Conservation (phyloP, 495 filamentous ascomycete species). For the Podospora pseudopauciseta region DNA sequence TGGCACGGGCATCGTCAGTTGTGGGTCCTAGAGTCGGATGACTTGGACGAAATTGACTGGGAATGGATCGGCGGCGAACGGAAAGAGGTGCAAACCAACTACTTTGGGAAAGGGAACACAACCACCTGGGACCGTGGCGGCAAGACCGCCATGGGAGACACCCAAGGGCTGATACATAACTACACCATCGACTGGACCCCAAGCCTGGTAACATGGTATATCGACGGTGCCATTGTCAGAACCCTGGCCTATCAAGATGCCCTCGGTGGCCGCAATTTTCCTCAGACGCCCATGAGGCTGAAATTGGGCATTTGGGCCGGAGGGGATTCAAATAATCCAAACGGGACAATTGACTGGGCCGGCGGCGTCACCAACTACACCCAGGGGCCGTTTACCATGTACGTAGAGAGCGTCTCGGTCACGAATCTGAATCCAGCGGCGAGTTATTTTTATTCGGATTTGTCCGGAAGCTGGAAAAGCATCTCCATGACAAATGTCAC, state of each 20-base stretch:
- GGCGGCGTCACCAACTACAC: constrained; percentile 71
- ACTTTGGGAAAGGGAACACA: constrained; percentile 87
- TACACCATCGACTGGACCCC: constrained; percentile 84
- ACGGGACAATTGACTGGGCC: constrained; percentile 83
- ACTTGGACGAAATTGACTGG: constrained; percentile 92
- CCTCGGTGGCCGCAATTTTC: constrained; percentile 63
- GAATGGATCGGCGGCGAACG: constrained; percentile 65
- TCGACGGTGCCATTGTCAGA: constrained; percentile 66
- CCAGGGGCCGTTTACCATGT: constrained; percentile 76
- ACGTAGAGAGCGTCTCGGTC: constrained; percentile 64
- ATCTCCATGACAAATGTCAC: constrained; percentile 40
- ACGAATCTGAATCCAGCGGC: constrained; percentile 67
- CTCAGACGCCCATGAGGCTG: constrained; percentile 80
- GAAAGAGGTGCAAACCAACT: constrained; percentile 77
- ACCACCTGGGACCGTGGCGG: constrained; percentile 67
- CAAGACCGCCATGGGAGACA: constrained; percentile 54
- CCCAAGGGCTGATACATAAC: constrained; percentile 65
- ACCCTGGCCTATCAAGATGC: constrained; percentile 58
- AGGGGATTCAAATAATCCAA: constrained; percentile 63
- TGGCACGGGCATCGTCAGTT: constrained; percentile 70
- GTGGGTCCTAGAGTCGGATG: constrained; percentile 77
- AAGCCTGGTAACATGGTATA: constrained; percentile 67
- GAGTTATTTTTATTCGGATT: constrained; percentile 66
- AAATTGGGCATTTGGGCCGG: constrained; percentile 80
- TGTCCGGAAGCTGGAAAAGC: constrained; percentile 62